A percentile compares a stretch with the other conserved stretches of the same genome.
phyloP scores from a whole-genome alignment of 345 rosid genomes.

The Aethionema arabicum region DNA sequence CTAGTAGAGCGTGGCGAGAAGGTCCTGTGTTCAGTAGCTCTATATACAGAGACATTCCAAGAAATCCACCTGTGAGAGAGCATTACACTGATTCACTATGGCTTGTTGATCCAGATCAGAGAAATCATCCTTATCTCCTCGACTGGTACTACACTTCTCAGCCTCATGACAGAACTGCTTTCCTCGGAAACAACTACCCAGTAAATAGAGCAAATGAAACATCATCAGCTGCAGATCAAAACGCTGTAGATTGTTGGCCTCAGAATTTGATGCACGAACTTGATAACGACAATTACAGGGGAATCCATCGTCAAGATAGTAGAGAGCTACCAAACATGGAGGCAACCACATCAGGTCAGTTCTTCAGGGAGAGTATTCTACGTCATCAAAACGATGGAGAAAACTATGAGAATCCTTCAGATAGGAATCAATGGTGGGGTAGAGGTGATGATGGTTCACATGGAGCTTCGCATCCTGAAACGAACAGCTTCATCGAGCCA shows the following conservation, averaged over 20 bases:
- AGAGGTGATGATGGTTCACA: constrained; percentile 45
- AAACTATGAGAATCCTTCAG: constrained; percentile 35
- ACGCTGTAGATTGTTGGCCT: constrained; percentile 50
- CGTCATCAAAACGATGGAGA: constrained; percentile 49
- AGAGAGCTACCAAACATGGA: constrained; percentile 58
- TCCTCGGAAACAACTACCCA: neutral
- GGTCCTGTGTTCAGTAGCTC: constrained; percentile 43
- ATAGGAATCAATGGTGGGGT: constrained; percentile 81
- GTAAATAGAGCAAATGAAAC: constrained; percentile 34
- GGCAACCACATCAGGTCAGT: constrained; percentile 66
- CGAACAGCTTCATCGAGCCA: constrained; percentile 67
- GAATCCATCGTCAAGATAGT: constrained; percentile 29
- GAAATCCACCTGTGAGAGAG: constrained; percentile 38
- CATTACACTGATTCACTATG: constrained; percentile 57
- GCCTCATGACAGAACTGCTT: constrained; percentile 36
- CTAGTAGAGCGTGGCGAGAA: constrained; percentile 49
- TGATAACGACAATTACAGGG: constrained; percentile 36
- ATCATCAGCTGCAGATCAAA: constrained; percentile 37
- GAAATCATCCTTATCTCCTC: constrained; percentile 78
- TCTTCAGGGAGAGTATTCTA: constrained; percentile 67
- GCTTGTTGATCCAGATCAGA: constrained; percentile 67
- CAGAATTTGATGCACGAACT: constrained; percentile 35
- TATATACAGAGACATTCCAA: constrained; percentile 50
- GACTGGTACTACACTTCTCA: constrained; percentile 82
- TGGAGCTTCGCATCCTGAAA: constrained; percentile 35